Evolutionary conservation across 495 filamentous ascomycete genomes (phyloP), one percentile per base, ranked within the genome.

Genomic region (Neurospora sublineolata): DNA sequence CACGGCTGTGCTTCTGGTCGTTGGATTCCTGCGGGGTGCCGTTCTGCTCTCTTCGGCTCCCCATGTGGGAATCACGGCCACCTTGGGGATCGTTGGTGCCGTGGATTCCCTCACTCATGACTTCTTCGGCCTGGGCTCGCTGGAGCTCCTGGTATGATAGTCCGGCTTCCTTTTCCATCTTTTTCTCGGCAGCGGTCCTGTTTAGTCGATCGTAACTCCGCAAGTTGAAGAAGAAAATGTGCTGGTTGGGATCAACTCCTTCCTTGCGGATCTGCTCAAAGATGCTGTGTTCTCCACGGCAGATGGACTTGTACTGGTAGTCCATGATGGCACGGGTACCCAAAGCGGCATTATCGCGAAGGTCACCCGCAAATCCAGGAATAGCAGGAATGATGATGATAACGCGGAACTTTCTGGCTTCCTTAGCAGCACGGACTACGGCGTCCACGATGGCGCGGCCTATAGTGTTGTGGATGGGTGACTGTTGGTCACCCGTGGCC

Each of bases 311-410:
- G 82, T 94, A 99, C 79, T 97, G 94, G 79, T 97, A 99, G 77
- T 97, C 94, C 93, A 99, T 99, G 77, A 97, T 99, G 4, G 94
- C 94, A 71, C 93, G 83, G 0, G 94, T 97, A 30, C 95, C 94
- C 23, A 86, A 86, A 1, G 95, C 94, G 36, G 90, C 93, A 73
- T 90, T 88, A 18, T 92, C 89, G 40, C 94, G 82, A 12, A 99
- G 83, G 79, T 97, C 94, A 11, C 95, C 94, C 2, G 94, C 93
- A 77, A 98, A 98, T 0, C 95, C 94, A 5, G 94, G 95, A 71
- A 97, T 91, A 0, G 93, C 90, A 8, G 94, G 94, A 38, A 97
- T 94, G 3, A 97, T 72, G 71, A 94, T 87, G 70, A 99, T 96
- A 71, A 99, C 87, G 8, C 92, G 85, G 84, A 99, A 99, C 75